phyloP scores from a whole-genome alignment of 169 alveolate genomes.

The Cryptosporidium canis region DNA sequence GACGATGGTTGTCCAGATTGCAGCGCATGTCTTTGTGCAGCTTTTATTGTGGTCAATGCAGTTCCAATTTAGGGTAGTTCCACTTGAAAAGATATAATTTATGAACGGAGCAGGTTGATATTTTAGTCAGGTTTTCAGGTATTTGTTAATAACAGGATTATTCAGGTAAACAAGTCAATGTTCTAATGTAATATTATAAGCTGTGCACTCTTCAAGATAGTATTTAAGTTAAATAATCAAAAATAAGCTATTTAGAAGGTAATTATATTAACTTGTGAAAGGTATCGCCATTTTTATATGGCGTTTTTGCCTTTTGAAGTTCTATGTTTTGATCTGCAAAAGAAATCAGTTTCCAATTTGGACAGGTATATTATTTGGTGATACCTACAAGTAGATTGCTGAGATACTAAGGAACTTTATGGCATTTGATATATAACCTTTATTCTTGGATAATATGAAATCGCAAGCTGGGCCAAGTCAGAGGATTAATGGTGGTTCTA shows the following conservation, averaged over 20 bases:
- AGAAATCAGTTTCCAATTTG: neutral
- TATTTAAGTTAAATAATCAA: neutral
- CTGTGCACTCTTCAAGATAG: slow-evolving; percentile 13
- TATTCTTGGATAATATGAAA: slow-evolving; percentile 3
- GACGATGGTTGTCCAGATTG: slow-evolving; percentile 75
- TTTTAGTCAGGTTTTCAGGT: slow-evolving; percentile 57
- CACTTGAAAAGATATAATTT: neutral
- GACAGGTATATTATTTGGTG: slow-evolving; percentile 45
- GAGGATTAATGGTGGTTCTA: neutral
- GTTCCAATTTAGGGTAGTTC: slow-evolving; percentile 26
- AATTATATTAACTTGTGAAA: neutral
- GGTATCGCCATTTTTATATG: neutral
- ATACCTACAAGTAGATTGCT: neutral
- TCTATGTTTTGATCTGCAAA: slow-evolving; percentile 17
- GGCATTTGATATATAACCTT: neutral
- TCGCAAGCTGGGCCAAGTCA: slow-evolving; percentile 47
- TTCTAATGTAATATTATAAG: slow-evolving; percentile 8
- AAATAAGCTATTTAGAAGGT: neutral
- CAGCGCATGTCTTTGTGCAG: slow-evolving; percentile 75
- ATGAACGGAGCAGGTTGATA: neutral
- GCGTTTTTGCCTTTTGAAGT: neutral
- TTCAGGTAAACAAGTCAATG: slow-evolving; percentile 24
- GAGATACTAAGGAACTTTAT: neutral
- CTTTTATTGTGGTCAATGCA: slow-evolving; percentile 74
- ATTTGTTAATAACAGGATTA: neutral